These are phyloP conservation scores for Nannochloropsis salina DNA, from an alignment of 108 stramenopile species.

Conservation along the genomic window DNA sequence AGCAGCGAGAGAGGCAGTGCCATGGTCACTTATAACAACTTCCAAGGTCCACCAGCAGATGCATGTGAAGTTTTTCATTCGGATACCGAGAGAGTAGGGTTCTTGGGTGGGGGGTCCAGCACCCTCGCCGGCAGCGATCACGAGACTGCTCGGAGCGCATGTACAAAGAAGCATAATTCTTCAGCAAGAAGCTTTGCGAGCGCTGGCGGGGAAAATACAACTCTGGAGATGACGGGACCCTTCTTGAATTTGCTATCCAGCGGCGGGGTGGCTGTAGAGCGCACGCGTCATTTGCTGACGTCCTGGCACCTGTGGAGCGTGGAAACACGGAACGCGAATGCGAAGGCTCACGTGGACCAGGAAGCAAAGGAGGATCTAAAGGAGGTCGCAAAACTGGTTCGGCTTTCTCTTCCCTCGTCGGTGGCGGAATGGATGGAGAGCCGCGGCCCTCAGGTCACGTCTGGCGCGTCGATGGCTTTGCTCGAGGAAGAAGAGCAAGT, in stretches of 20 bases:
- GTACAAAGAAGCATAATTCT: too few relatives aligned
- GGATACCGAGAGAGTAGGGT: too few relatives aligned
- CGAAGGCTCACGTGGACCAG: background rate
- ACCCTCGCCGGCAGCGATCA: too few relatives aligned
- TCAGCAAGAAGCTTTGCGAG: too few relatives aligned
- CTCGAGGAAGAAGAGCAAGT: background rate
- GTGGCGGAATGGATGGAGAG: background rate
- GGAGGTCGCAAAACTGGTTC: background rate
- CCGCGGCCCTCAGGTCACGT: background rate
- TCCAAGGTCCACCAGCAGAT: too few relatives aligned
- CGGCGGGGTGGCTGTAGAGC: background rate
- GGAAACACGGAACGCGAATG: background rate
- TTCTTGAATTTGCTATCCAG: background rate
- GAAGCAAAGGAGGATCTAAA: background rate
- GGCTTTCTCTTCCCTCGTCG: background rate
- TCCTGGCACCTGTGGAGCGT: constrained; percentile 5
- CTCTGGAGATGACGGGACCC: background rate
- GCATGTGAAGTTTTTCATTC: too few relatives aligned
- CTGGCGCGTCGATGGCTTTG: background rate
- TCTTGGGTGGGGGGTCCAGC: too few relatives aligned
- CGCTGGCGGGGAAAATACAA: background rate
- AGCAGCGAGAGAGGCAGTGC: too few relatives aligned
- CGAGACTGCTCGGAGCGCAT: too few relatives aligned
- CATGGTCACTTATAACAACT: too few relatives aligned
- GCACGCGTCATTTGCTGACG: background rate